Percentiles rank a stretch among this genome's conserved stretches.
Evolutionary conservation across 805 yeast species (phyloP).

Genomic region (Lachancea nothofagi): DNA sequence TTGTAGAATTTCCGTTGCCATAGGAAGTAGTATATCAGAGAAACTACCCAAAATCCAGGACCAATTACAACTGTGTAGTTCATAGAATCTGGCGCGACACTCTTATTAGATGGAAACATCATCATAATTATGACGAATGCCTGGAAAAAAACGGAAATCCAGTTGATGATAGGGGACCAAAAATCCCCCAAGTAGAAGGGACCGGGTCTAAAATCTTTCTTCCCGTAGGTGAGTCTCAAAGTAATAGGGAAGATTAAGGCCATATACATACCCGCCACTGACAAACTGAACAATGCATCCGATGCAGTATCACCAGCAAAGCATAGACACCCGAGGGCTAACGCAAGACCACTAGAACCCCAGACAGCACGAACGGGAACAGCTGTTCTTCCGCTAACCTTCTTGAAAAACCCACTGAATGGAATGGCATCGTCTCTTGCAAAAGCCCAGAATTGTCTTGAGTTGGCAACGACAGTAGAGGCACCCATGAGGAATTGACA

Average conservation of each 20-base stretch:
- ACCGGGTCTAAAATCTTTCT: constrained; percentile 52
- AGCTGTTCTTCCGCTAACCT: constrained; percentile 45
- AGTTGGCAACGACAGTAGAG: constrained; percentile 24
- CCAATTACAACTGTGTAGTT: constrained; percentile 65
- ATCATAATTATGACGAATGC: constrained; percentile 46
- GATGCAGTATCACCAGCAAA: constrained; percentile 40
- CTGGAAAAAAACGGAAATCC: constrained; percentile 46
- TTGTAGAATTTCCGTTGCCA: constrained; percentile 50
- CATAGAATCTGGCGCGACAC: constrained; percentile 41
- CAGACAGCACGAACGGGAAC: constrained; percentile 62
- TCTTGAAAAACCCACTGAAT: constrained; percentile 46
- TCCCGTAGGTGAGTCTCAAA: constrained; percentile 38
- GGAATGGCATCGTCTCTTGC: constrained; percentile 74
- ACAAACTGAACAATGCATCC: constrained; percentile 38
- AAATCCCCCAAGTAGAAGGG: constrained; percentile 54
- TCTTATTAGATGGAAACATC: constrained; percentile 47
- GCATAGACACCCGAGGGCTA: constrained; percentile 36
- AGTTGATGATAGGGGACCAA: constrained; percentile 41
- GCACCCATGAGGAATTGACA: constrained; percentile 57
- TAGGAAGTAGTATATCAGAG: constrained; percentile 45
- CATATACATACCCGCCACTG: constrained; percentile 38
- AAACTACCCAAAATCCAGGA: constrained; percentile 52
- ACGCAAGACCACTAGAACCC: constrained; percentile 33
- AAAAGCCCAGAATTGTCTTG: constrained; percentile 69
- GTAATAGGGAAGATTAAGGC: constrained; percentile 37